Evolutionary conservation across 176 grass and related monocot genomes (phyloP).

Genomic region (Bonia amplexicaulis): DNA sequence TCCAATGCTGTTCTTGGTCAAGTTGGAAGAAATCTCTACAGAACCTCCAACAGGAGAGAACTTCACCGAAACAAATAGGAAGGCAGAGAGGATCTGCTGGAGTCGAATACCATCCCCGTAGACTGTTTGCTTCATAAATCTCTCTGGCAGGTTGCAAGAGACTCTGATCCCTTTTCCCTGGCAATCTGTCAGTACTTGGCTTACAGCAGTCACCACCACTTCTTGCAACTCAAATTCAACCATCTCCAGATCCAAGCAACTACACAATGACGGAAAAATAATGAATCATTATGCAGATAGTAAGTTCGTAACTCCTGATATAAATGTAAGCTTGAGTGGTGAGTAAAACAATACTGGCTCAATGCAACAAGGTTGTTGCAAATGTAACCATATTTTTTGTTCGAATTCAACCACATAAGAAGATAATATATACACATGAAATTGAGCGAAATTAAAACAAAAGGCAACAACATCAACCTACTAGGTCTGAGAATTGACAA

Average conservation of each 20-base stretch:
- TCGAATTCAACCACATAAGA: not conserved
- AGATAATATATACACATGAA: not conserved
- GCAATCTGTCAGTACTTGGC: constrained; percentile 69
- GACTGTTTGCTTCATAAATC: constrained; percentile 56
- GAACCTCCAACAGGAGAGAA: constrained; percentile 72
- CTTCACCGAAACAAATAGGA: constrained; percentile 73
- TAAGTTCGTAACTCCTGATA: not conserved
- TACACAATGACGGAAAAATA: constrained; percentile 15
- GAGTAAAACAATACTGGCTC: not conserved
- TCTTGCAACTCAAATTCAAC: constrained; percentile 74
- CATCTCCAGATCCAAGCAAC: constrained; percentile 93
- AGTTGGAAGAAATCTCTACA: constrained; percentile 53
- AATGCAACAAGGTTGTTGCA: not conserved
- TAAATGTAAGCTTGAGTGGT: constrained; percentile 10
- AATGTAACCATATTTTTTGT: not conserved
- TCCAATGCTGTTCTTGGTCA: constrained; percentile 63
- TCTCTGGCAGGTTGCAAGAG: constrained; percentile 51
- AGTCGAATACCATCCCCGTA: constrained; percentile 80
- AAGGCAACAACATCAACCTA: not conserved
- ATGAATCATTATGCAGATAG: not conserved
- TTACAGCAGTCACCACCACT: constrained; percentile 68
- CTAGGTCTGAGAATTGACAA: constrained; percentile 10
- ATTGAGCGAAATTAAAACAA: not conserved
- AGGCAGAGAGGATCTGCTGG: constrained; percentile 82
- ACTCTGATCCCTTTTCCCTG: constrained; percentile 80